Percentiles rank a stretch among this genome's conserved stretches.
Conservation (phyloP, 345 rosid genomes). For the Xanthoceras sorbifolium region DNA sequence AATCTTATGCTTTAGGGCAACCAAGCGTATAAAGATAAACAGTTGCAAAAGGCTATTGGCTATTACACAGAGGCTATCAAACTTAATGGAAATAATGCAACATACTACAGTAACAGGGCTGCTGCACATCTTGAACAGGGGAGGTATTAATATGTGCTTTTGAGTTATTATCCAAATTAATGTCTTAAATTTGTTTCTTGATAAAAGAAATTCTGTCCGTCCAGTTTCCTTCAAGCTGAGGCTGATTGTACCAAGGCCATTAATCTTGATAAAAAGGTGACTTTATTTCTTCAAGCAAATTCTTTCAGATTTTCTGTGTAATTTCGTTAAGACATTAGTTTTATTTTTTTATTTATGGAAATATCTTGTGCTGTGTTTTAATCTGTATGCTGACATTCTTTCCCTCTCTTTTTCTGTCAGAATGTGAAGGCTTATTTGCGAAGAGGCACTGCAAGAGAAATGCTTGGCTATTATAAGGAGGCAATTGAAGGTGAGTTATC, state of each 20-base stretch:
- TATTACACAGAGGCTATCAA: slow-evolving; percentile 89
- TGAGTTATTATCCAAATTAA: background rate
- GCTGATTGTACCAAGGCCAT: slow-evolving; percentile 85
- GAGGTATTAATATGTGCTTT: slow-evolving; percentile 47
- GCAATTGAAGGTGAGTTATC: slow-evolving; percentile 76
- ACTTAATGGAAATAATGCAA: slow-evolving; percentile 74
- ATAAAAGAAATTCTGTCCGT: slow-evolving; percentile 16
- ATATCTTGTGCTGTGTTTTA: background rate
- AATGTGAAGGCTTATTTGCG: slow-evolving; percentile 89
- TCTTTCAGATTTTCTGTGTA: background rate
- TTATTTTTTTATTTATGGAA: background rate
- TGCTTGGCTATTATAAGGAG: slow-evolving; percentile 71
- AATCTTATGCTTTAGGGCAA: slow-evolving; percentile 62
- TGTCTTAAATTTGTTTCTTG: slow-evolving; percentile 18
- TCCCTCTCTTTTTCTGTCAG: slow-evolving; percentile 35
- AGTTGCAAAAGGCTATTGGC: slow-evolving; percentile 81
- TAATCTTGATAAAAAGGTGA: slow-evolving; percentile 84
- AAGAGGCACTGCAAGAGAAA: slow-evolving; percentile 97
- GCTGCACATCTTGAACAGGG: slow-evolving; percentile 87
- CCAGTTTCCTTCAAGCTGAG: slow-evolving; percentile 88
- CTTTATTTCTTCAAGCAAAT: slow-evolving; percentile 13
- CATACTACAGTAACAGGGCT: slow-evolving; percentile 92
- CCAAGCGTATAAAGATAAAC: slow-evolving; percentile 88
- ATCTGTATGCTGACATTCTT: background rate
- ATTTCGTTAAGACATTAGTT: background rate